Percentiles rank a stretch among this genome's conserved stretches.
Evolutionary conservation across 225 moss, liverwort and hornwort species (phyloP).

Genomic region (Pseudisothecium myosuroides): DNA sequence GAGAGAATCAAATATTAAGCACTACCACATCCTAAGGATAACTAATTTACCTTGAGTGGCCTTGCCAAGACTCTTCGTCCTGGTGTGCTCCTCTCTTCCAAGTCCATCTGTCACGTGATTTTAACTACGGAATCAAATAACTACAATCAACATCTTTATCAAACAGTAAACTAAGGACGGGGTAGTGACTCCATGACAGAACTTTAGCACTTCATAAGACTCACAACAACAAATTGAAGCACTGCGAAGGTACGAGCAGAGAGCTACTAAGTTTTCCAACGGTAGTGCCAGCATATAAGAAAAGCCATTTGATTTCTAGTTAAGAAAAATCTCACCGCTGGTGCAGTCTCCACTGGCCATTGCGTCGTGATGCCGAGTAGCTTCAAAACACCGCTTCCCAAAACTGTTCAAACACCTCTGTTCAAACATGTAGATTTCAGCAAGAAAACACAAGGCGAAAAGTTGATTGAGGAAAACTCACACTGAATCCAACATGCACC

Average conservation of each 20-base stretch:
- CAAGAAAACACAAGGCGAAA: background rate
- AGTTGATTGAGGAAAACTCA: background rate
- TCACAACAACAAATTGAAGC: background rate
- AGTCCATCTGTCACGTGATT: background rate
- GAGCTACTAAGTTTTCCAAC: background rate
- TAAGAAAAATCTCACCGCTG: background rate
- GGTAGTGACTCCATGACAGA: background rate
- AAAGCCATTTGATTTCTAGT: too few relatives aligned
- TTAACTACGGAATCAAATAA: background rate
- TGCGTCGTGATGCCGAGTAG: too few relatives aligned
- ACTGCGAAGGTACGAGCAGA: background rate
- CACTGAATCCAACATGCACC: background rate
- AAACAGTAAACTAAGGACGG: background rate
- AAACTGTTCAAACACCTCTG: background rate
- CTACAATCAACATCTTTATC: background rate
- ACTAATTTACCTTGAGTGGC: background rate
- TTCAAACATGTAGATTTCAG: background rate
- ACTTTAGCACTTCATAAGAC: background rate
- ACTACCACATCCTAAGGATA: background rate
- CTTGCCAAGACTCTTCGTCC: background rate
- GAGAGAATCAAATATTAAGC: background rate
- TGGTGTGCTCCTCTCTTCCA: background rate
- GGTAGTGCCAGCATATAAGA: background rate
- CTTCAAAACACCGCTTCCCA: background rate
- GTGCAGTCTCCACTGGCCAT: background rate